Evolutionary conservation across 495 filamentous ascomycete species (phyloP), one percentile per base, ranked within the genome.

Genomic region (Penicillium coprophilum): DNA sequence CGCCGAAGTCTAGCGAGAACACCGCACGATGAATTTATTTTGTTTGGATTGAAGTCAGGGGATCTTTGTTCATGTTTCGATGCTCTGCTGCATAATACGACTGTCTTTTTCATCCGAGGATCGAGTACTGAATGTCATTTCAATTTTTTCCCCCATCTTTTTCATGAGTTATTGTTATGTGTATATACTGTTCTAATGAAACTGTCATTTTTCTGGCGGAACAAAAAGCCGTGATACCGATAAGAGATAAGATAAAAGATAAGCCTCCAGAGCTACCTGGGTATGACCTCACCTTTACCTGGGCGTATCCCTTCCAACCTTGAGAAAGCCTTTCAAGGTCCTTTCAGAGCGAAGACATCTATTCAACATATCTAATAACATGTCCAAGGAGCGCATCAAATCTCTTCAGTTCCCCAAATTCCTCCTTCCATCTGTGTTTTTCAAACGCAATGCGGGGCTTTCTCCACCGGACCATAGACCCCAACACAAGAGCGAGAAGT

Each of bases 1-100:
- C 11, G 92, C 93, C 81, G 91, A 96, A 64, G 70, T 91, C 46
- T 95, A 80, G 55, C 21, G 19, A 23, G 32, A 21, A 27, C 19
- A 32, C 34, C 10, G 7, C 8, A 12, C 13, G 45, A 46, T 24
- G 6, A 36, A 7, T 41, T 41, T 19, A 39, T 43, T 30, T 32
- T 24, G 10, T 17, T 15, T 32, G 20, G 27, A 21, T 44, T 52
- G 17, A 27, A 30, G 43, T 43, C n/a, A 24, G 21, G 21, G 41
- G 31, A 28, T 45, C 9, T 44, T 44, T 44, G 10, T 32, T 38
- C 23, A 10, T 17, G 13, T 43, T 17, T n/a, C 20, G 17, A 20
- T 39, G 8, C 21, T 51, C 9, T 10, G 15, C 11, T 47, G 28
- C 17, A 20, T n/a, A 19, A 31, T 1, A n/a, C 2, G 2, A 38